Conservation (phyloP, 176 grass and related monocot species). For the Melocanna baccifera region DNA sequence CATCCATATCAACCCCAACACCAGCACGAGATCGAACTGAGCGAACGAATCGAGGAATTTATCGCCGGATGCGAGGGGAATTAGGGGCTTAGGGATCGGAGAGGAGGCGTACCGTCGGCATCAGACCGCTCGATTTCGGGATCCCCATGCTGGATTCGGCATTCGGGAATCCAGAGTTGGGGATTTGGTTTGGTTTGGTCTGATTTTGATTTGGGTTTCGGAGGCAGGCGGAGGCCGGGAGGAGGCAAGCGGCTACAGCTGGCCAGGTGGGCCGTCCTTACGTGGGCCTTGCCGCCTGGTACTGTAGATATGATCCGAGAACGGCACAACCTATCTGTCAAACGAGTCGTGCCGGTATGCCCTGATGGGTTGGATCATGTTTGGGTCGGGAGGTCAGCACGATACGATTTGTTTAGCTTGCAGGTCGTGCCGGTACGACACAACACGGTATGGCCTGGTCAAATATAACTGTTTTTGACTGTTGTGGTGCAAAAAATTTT, state of each 20-base stretch:
- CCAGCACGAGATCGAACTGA: not conserved
- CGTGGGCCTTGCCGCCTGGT: too few species aligned
- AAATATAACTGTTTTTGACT: too few species aligned
- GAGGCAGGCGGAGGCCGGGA: not conserved
- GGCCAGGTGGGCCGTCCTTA: too few species aligned
- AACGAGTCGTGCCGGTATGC: too few species aligned
- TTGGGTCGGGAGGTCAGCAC: too few species aligned
- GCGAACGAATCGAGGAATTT: not conserved
- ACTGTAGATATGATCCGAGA: too few species aligned
- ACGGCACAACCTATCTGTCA: too few species aligned
- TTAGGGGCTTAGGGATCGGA: not conserved
- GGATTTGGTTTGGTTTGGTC: not conserved
- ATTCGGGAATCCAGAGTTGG: not conserved
- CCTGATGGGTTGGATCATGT: too few species aligned
- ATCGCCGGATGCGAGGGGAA: not conserved
- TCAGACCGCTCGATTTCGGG: constrained; percentile 13
- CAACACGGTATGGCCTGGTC: too few species aligned
- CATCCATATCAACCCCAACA: not conserved
- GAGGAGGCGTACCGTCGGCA: constrained; percentile 26
- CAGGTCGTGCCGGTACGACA: too few species aligned
- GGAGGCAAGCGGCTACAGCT: not conserved
- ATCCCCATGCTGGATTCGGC: not conserved
- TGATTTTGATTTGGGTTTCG: not conserved
- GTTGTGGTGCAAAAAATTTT: too few species aligned
- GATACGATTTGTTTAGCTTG: too few species aligned